Evolutionary conservation across 2,329 filamentous ascomycete genomes (phyloP).

Genomic region (Pseudogymnoascus sp.): DNA sequence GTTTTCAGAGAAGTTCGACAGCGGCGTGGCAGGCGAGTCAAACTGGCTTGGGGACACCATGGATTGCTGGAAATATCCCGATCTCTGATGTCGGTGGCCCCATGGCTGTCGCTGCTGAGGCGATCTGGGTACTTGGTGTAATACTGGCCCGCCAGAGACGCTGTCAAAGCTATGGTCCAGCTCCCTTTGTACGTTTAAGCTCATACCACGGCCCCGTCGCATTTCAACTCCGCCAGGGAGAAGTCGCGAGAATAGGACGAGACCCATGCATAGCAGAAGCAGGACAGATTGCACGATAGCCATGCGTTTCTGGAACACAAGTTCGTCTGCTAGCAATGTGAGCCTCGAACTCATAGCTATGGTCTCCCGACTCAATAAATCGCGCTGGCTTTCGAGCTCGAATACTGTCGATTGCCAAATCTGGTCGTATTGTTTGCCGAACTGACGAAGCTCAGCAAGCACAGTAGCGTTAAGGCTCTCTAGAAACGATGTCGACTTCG

Average conservation of each 20-base stretch:
- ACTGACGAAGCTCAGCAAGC: constrained; percentile 65
- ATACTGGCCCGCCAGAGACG: neutral
- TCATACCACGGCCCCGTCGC: neutral
- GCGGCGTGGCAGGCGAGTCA: constrained; percentile 18
- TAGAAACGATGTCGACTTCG: constrained; percentile 75
- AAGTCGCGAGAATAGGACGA: constrained; percentile 71
- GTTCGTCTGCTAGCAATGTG: constrained; percentile 85
- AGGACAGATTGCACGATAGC: constrained; percentile 85
- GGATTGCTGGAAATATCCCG: constrained; percentile 3
- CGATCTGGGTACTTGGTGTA: neutral
- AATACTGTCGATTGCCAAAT: constrained; percentile 94
- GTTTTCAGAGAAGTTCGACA: constrained; percentile 16
- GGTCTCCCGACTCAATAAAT: constrained; percentile 75
- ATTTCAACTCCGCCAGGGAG: constrained; percentile 26
- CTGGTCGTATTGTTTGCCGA: constrained; percentile 84
- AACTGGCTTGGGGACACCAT: constrained; percentile 15
- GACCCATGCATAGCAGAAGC: constrained; percentile 73
- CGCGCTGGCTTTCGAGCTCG: constrained; percentile 79
- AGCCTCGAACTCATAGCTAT: constrained; percentile 72
- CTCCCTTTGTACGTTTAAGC: neutral
- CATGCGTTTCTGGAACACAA: constrained; percentile 81
- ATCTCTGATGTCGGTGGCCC: neutral
- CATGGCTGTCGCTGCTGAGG: neutral
- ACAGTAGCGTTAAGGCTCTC: constrained; percentile 82
- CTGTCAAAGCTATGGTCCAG: neutral